A percentile compares a stretch with the other conserved stretches of the same genome.
These are phyloP conservation scores for Trypanosoma vivax DNA, from an alignment of 208 protist genomes.

Conservation along the genomic window DNA sequence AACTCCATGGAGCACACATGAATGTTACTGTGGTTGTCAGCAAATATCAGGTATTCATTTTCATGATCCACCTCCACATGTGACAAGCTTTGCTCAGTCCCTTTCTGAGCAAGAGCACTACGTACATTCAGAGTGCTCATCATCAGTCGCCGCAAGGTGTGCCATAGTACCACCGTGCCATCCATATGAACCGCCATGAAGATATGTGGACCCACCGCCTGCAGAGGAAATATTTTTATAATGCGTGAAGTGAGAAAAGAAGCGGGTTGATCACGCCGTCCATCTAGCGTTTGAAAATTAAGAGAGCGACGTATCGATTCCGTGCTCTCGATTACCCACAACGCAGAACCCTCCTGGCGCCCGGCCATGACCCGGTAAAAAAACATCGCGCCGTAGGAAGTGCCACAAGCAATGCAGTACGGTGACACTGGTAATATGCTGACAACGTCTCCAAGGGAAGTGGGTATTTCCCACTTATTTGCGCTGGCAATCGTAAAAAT, in stretches of 20 bases:
- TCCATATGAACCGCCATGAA: constrained; percentile 64
- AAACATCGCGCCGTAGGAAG: constrained; percentile 57
- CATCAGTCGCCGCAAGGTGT: constrained; percentile 54
- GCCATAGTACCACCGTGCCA: constrained; percentile 73
- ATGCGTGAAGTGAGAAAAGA: constrained; percentile 28
- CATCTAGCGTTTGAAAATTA: background rate
- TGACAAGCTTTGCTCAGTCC: constrained; percentile 10
- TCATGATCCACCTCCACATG: constrained; percentile 20
- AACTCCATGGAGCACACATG: constrained; percentile 58
- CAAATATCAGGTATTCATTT: constrained; percentile 45
- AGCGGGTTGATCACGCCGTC: background rate
- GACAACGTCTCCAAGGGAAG: constrained; percentile 42
- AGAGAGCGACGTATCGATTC: constrained; percentile 4
- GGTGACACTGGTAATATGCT: constrained; percentile 38
- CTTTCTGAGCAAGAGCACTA: constrained; percentile 22
- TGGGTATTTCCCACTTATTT: constrained; percentile 41
- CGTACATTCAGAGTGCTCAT: constrained; percentile 51
- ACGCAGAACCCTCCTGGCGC: constrained; percentile 58
- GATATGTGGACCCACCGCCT: constrained; percentile 31
- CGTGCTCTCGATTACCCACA: constrained; percentile 44
- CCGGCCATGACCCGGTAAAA: constrained; percentile 76
- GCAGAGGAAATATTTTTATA: constrained; percentile 35
- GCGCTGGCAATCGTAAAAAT: constrained; percentile 58
- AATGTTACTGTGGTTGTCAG: constrained; percentile 59
- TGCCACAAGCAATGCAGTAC: constrained; percentile 66